Percentiles rank a stretch among this genome's conserved stretches.
Conservation (phyloP, 805 yeast species). For the Starmera quercuum region DNA sequence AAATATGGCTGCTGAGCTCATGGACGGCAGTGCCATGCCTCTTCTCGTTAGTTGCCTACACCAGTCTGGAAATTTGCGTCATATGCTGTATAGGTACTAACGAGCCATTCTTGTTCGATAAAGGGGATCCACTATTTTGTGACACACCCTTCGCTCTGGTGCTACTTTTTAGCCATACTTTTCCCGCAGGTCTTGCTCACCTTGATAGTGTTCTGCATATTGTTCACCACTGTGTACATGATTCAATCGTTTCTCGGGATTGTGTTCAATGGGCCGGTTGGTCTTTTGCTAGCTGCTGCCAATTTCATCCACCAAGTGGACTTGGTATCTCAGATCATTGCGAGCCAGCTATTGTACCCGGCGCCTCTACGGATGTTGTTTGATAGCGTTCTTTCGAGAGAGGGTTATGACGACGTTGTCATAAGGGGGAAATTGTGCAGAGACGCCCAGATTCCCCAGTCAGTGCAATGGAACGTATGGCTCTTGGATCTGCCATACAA, state of each 20-base stretch:
- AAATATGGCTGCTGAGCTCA: too few species aligned
- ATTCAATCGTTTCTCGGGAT: constrained; percentile 32
- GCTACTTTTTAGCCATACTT: constrained; percentile 32
- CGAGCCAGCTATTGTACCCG: constrained; percentile 37
- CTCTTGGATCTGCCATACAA: constrained; percentile 28
- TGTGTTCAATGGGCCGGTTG: constrained; percentile 43
- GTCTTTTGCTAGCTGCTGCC: constrained; percentile 37
- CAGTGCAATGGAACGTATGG: constrained; percentile 22
- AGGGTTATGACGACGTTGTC: constrained; percentile 38
- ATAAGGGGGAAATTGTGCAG: constrained; percentile 29
- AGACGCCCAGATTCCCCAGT: constrained; percentile 23
- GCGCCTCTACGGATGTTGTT: constrained; percentile 38
- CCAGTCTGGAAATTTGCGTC: too few species aligned
- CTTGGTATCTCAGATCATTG: constrained; percentile 32
- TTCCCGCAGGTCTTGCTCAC: constrained; percentile 39
- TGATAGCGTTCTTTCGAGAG: constrained; percentile 38
- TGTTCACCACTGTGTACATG: constrained; percentile 27
- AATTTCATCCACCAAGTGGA: constrained; percentile 36
- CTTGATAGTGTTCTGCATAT: constrained; percentile 25
- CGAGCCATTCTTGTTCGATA: too few species aligned
- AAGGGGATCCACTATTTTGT: constrained; percentile 36
- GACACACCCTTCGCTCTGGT: constrained; percentile 37
- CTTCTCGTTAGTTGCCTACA: too few species aligned
- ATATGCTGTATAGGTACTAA: too few species aligned
- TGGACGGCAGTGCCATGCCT: too few species aligned